Evolutionary conservation across 139 green algal genomes (phyloP), one percentile per base, ranked within the genome.

Genomic region (Asterochloris sp.): DNA sequence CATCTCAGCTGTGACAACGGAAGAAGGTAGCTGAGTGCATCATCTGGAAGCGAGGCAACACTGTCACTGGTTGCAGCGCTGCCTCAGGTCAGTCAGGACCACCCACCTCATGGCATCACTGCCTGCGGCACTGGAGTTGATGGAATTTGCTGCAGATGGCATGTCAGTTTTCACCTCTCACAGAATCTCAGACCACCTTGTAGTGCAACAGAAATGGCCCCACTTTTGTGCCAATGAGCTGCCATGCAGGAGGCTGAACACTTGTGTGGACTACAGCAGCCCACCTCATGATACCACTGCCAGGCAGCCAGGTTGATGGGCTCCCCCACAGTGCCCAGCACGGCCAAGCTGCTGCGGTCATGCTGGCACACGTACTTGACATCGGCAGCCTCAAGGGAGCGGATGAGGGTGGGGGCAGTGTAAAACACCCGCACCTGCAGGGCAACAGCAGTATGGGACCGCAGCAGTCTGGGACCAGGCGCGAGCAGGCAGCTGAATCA

Each of bases 231-330:
- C n/a, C n/a, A n/a, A 71, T 15, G 64, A 15, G 16, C 15, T 71
- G 64, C 64, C 64, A 71, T 15, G 47, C 21, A 76, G 23, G n/a
- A n/a, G n/a, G n/a, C 38, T 54, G 60, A 10, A 81, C n/a, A 76
- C 10, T 62, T 19, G 71, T 47, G 26, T 21, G 12, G 8, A 76
- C 2, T 29, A 10, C 2, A 54, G 62, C 16, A 54, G 76, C 17
- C 19, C 68, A 95, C 89, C 63, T 97, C 85, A 75, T 96, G 47
- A 88, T 98, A 98, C 96, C 96, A 99, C 26, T 90, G 85, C 97
- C 97, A 99, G 23, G 97, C 97, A 84, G 96, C 90, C 13, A 95
- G 96, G 88, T 99, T 98, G 92, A 99, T 99, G 74, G 97, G 97
- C 92, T 99, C 97, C 12, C 97, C 97, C 63, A 99, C 97, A 16